Conservation (phyloP, 2,329 filamentous ascomycete genomes). For the Passalora sequoiae region DNA sequence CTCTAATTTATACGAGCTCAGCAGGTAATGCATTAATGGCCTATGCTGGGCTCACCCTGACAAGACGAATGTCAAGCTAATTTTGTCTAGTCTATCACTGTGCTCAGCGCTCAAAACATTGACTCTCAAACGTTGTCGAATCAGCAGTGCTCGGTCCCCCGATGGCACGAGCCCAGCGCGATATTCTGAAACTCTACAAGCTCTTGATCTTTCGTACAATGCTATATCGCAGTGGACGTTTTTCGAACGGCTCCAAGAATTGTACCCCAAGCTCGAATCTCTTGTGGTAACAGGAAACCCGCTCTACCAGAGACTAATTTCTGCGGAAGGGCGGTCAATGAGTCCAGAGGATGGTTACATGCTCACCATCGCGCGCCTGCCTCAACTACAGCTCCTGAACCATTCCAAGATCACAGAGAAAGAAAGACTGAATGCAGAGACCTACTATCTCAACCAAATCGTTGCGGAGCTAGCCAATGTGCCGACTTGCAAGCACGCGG, state of each 20-base stretch:
- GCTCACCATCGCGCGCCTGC: constrained; percentile 74
- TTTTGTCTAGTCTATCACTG: constrained; percentile 54
- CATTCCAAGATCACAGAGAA: constrained; percentile 62
- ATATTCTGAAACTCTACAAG: constrained; percentile 28
- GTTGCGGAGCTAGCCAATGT: constrained; percentile 65
- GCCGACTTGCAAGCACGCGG: constrained; percentile 45
- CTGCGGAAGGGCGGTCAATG: constrained; percentile 39
- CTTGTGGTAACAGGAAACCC: constrained; percentile 84
- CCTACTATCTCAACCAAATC: constrained; percentile 86
- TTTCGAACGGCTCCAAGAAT: constrained; percentile 59
- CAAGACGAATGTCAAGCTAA: no score
- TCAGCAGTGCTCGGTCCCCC: constrained; percentile 40
- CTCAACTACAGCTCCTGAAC: constrained; percentile 63
- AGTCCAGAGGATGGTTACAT: constrained; percentile 79
- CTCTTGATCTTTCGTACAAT: constrained; percentile 46
- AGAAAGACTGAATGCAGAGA: constrained; percentile 81
- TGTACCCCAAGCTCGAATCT: constrained; percentile 68
- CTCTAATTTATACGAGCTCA: constrained; percentile 53
- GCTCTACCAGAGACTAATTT: constrained; percentile 59
- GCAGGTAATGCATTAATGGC: neutral
- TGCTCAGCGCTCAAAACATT: constrained; percentile 50
- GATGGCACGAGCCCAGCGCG: no score
- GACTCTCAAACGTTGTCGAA: constrained; percentile 69
- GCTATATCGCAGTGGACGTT: constrained; percentile 60
- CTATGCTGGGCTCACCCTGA: no score